Conservation (phyloP, 75 land plant species). For the Adiantum capillusveneris region DNA sequence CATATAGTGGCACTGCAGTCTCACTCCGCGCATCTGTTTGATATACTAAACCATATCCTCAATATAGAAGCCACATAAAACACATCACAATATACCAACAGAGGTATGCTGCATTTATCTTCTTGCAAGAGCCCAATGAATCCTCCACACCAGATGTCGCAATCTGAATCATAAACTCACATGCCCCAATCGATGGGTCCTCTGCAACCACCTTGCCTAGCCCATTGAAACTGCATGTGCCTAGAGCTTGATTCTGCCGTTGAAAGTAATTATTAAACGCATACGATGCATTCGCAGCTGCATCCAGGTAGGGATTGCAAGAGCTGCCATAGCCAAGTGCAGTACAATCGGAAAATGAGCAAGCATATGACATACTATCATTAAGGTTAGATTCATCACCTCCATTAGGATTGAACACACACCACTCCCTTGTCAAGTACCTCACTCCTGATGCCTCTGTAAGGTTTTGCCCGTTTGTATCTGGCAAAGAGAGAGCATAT, state of each 20-base stretch:
- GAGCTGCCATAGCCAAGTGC: slow-evolving; percentile 41
- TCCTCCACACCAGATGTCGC: no score
- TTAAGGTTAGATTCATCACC: no score
- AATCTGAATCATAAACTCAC: slow-evolving; percentile 34
- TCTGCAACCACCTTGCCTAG: slow-evolving; percentile 22
- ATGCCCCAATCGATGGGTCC: slow-evolving; percentile 19
- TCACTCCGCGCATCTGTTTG: no score
- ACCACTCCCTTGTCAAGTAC: slow-evolving; percentile 45
- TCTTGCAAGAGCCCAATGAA: no score
- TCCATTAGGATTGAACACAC: slow-evolving; percentile 32
- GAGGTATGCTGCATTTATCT: no score
- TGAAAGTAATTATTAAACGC: slow-evolving; percentile 46
- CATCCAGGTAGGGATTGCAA: slow-evolving; percentile 25
- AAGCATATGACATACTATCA: slow-evolving; percentile 39
- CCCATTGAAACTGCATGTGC: slow-evolving; percentile 33
- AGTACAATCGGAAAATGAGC: slow-evolving; percentile 39
- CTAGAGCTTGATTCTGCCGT: slow-evolving; percentile 14
- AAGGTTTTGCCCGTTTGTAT: slow-evolving; percentile 13
- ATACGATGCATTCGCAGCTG: slow-evolving; percentile 35
- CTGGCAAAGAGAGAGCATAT: slow-evolving; percentile 41
- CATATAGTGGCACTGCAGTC: no score
- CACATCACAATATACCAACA: no score
- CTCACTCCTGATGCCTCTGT: slow-evolving; percentile 32
- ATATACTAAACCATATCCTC: no score
- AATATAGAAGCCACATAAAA: no score